Evolutionary conservation across 2,329 filamentous ascomycete genomes (phyloP).

Genomic region (Hymenotorrendiella dingleyae): DNA sequence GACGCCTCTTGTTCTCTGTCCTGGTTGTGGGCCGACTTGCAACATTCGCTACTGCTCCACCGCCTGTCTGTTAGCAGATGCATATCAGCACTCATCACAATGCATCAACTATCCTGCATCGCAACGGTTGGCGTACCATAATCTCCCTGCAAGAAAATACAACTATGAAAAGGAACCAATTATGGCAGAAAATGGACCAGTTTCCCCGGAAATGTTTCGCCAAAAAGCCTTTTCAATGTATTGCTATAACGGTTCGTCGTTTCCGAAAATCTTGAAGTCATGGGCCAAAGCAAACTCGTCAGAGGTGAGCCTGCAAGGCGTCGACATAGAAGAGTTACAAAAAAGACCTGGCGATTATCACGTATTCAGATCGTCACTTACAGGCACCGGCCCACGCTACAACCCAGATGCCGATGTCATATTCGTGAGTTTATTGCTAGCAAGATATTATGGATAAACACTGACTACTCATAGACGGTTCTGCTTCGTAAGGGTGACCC

Average conservation of each 20-base stretch:
- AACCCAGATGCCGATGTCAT: conserved; percentile 20
- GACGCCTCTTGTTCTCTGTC: conserved; percentile 17
- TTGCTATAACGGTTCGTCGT: conserved; percentile 14
- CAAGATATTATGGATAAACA: not conserved
- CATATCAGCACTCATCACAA: conserved; percentile 15
- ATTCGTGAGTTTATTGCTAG: conserved; percentile 15
- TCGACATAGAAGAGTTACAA: conserved; percentile 6
- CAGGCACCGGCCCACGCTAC: conserved; percentile 3
- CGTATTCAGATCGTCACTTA: conserved; percentile 21
- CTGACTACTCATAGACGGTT: conserved; percentile 15
- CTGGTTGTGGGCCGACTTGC: conserved; percentile 18
- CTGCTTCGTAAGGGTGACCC: conserved; percentile 10
- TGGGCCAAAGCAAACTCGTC: conserved; percentile 13
- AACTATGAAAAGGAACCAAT: conserved; percentile 9
- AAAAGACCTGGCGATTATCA: conserved; percentile 23
- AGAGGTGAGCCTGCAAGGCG: not conserved
- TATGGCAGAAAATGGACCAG: not conserved
- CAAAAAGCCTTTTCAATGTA: conserved; percentile 24
- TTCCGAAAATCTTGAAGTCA: conserved; percentile 17
- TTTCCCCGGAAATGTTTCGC: conserved; percentile 17
- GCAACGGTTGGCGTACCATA: not conserved
- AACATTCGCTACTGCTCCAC: conserved; percentile 22
- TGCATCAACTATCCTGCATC: conserved; percentile 13
- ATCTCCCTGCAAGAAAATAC: conserved; percentile 4
- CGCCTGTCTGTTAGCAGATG: conserved; percentile 23